Evolutionary conservation across 768 basidiomycete genomes (phyloP).

Genomic region (Hygrophoropsis aurantiaca): DNA sequence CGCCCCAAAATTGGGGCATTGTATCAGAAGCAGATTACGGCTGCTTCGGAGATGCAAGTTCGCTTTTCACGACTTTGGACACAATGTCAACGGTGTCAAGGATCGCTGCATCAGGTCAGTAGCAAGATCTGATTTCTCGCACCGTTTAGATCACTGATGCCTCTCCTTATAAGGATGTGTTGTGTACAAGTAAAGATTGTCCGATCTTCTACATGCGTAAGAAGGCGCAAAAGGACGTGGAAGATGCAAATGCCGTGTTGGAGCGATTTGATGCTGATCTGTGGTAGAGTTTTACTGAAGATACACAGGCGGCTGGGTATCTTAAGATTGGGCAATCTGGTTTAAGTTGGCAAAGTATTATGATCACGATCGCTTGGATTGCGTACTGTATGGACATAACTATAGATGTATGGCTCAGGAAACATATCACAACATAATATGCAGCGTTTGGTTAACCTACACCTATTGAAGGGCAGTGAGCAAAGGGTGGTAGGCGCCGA

Average conservation of each 20-base stretch:
- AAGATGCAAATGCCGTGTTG: slow-evolving; percentile 73
- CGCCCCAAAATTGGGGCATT: slow-evolving; percentile 81
- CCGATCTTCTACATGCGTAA: slow-evolving; percentile 99
- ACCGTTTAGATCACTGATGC: neutral
- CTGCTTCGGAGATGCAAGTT: slow-evolving; percentile 79
- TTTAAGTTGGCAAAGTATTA: too few species aligned
- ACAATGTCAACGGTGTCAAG: slow-evolving; percentile 98
- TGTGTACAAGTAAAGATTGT: slow-evolving; percentile 96
- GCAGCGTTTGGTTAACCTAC: too few species aligned
- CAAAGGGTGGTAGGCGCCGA: too few species aligned
- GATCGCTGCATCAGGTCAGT: slow-evolving; percentile 88
- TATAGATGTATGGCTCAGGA: too few species aligned
- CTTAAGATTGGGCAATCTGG: too few species aligned
- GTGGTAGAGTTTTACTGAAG: slow-evolving; percentile 63
- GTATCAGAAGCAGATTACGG: slow-evolving; percentile 84
- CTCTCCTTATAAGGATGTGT: slow-evolving; percentile 67
- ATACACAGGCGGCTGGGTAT: too few species aligned
- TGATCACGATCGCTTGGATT: too few species aligned
- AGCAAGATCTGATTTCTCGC: too few species aligned
- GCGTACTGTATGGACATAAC: too few species aligned
- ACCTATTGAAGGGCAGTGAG: too few species aligned
- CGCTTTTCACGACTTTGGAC: slow-evolving; percentile 97
- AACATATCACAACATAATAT: too few species aligned
- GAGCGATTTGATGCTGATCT: slow-evolving; percentile 81
- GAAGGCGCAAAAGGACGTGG: slow-evolving; percentile 97